Conservation (phyloP, 2,329 filamentous ascomycete species). For the Amylocarpus encephaloides region DNA sequence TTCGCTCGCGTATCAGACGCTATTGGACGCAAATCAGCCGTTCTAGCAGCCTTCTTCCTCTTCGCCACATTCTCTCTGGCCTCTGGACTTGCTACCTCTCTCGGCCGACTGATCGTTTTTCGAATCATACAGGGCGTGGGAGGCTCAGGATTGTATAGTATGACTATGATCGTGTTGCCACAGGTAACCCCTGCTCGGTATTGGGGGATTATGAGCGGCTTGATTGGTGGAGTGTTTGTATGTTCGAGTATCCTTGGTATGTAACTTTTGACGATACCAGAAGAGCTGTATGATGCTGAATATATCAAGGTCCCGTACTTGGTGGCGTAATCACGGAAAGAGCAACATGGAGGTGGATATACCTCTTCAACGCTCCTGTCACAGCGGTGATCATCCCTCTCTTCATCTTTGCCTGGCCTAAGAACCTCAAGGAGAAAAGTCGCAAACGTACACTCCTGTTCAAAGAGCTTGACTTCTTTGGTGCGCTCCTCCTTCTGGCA, state of each 20-base stretch:
- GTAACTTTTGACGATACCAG: not conserved
- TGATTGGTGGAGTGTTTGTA: not conserved
- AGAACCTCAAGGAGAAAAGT: not conserved
- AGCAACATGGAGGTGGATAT: constrained; percentile 34
- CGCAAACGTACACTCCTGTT: not conserved
- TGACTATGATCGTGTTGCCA: constrained; percentile 9
- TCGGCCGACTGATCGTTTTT: constrained; percentile 34
- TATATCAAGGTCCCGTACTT: constrained; percentile 15
- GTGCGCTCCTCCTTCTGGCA: constrained; percentile 1
- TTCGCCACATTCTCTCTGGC: constrained; percentile 31
- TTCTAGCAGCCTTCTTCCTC: not conserved
- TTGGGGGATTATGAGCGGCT: constrained; percentile 1
- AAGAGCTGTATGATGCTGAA: not conserved
- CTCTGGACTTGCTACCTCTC: constrained; percentile 40
- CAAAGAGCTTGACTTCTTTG: constrained; percentile 3
- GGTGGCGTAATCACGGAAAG: constrained; percentile 12
- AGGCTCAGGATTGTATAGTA: constrained; percentile 8
- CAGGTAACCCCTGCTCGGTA: constrained; percentile 2
- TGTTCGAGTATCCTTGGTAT: constrained; percentile 15
- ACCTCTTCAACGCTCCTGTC: not conserved
- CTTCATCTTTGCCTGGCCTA: constrained; percentile 3
- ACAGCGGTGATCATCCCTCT: not conserved
- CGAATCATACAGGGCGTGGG: constrained; percentile 7
- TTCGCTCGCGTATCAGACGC: not conserved
- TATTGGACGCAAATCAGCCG: not conserved